Percentiles rank a stretch among this genome's conserved stretches.
These are phyloP conservation scores for Neonectria hederae DNA, from an alignment of 2,329 filamentous ascomycete species.

Conservation along the genomic window DNA sequence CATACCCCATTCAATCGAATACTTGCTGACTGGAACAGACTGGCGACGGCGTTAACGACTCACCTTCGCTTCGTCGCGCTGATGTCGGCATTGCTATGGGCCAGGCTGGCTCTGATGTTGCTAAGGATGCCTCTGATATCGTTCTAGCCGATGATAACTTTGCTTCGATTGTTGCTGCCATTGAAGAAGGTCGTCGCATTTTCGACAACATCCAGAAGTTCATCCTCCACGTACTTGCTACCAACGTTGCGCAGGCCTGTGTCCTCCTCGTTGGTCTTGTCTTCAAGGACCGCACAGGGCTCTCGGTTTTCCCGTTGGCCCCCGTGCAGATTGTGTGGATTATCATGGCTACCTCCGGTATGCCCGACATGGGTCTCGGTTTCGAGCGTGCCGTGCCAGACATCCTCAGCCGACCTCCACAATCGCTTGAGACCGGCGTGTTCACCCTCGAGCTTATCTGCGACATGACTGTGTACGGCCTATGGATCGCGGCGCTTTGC, in stretches of 20 bases:
- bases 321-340: slow-evolving; percentile 85
- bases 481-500: slow-evolving; percentile 74
- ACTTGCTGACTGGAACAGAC: slow-evolving; percentile 51
- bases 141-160: slow-evolving; percentile 80
- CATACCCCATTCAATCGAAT: neutral
- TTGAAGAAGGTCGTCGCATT: slow-evolving; percentile 76
- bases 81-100: slow-evolving; percentile 79
- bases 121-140: slow-evolving; percentile 72
- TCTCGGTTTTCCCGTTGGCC: slow-evolving; percentile 78
- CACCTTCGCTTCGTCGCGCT: slow-evolving; percentile 73
- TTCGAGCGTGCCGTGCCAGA: slow-evolving; percentile 76
- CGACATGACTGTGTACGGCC: slow-evolving; percentile 74
- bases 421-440: slow-evolving; percentile 68
- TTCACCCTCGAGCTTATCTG: slow-evolving; percentile 73
- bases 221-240: slow-evolving; percentile 73
- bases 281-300: slow-evolving; percentile 71
- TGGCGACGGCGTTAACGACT: slow-evolving; percentile 79
- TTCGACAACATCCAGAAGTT: slow-evolving; percentile 83
- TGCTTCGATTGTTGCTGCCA: slow-evolving; percentile 74
- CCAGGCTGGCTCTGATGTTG: slow-evolving; percentile 69
- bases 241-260: slow-evolving; percentile 77
- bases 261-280: slow-evolving; percentile 75
- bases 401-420: slow-evolving; percentile 74
- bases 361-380: slow-evolving; percentile 81
- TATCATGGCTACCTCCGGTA: slow-evolving; percentile 80